A percentile compares a stretch with the other conserved stretches of the same genome.
Conservation (phyloP, 2,329 filamentous ascomycete genomes). For the Colletotrichum camelliae region DNA sequence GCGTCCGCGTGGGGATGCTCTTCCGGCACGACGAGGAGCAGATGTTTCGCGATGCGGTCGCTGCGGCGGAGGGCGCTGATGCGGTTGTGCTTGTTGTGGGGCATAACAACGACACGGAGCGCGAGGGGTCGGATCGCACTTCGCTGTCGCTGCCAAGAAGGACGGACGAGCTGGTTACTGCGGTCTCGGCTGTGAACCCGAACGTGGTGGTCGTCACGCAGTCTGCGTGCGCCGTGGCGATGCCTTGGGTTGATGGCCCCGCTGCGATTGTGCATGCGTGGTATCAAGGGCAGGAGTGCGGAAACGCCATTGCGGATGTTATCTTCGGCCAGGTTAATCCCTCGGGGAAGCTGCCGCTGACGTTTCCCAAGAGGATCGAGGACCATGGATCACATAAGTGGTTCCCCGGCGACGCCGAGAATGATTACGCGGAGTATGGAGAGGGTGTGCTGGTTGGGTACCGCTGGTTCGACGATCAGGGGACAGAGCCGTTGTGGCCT, state of each 20-base stretch:
- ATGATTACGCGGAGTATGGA: slow-evolving; percentile 58
- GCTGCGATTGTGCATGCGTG: slow-evolving; percentile 68
- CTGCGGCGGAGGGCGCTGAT: not conserved
- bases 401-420: slow-evolving; percentile 49
- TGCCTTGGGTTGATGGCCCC: slow-evolving; percentile 60
- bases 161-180: slow-evolving; percentile 63
- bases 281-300: slow-evolving; percentile 74
- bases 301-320: slow-evolving; percentile 70
- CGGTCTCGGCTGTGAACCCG: slow-evolving; percentile 60
- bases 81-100: slow-evolving; percentile 51
- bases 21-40: not conserved
- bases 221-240: slow-evolving; percentile 63
- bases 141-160: slow-evolving; percentile 67
- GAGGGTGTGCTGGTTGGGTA: slow-evolving; percentile 74
- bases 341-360: slow-evolving; percentile 66
- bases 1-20: slow-evolving; percentile 20
- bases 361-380: slow-evolving; percentile 62
- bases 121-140: slow-evolving; percentile 68
- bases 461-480: slow-evolving; percentile 61
- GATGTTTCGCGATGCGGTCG: slow-evolving; percentile 3
- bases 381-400: slow-evolving; percentile 71
- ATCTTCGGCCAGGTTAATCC: slow-evolving; percentile 68
- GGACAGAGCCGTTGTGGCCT: slow-evolving; percentile 55
- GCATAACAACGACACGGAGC: slow-evolving; percentile 51
- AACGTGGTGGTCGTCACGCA: slow-evolving; percentile 68